Evolutionary conservation across 2,329 filamentous ascomycete species (phyloP).

Genomic region (Nigrospora osmanthi): DNA sequence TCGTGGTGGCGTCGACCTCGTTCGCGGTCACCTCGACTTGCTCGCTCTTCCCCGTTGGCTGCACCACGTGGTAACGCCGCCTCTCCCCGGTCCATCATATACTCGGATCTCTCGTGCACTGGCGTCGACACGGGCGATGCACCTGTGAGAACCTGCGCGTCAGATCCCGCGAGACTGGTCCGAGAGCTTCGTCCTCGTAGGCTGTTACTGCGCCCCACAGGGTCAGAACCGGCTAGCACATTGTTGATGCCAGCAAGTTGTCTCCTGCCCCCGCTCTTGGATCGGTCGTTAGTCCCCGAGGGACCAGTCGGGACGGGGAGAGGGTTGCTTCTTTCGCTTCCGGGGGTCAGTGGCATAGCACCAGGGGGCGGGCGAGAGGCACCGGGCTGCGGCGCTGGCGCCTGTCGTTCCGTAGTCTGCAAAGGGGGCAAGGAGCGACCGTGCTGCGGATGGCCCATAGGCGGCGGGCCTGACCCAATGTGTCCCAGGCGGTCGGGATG

Average conservation of each 20-base stretch:
- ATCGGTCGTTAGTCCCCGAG: slow-evolving; percentile 21
- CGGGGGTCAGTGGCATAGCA: slow-evolving; percentile 9
- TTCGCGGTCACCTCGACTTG: slow-evolving; percentile 24
- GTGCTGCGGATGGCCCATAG: slow-evolving; percentile 14
- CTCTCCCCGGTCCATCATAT: slow-evolving; percentile 26
- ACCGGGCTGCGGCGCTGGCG: slow-evolving; percentile 14
- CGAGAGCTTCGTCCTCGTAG: slow-evolving; percentile 28
- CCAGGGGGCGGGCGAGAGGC: slow-evolving; percentile 16
- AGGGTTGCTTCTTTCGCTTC: slow-evolving; percentile 15
- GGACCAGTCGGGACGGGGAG: slow-evolving; percentile 24
- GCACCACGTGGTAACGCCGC: slow-evolving; percentile 19
- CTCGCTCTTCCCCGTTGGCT: slow-evolving; percentile 21
- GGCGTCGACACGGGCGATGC: slow-evolving; percentile 43
- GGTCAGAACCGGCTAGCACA: slow-evolving; percentile 43
- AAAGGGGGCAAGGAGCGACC: slow-evolving; percentile 19
- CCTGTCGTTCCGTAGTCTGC: slow-evolving; percentile 22
- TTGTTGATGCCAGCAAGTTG: slow-evolving; percentile 54
- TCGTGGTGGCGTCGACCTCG: slow-evolving; percentile 33
- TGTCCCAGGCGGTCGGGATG: slow-evolving; percentile 36
- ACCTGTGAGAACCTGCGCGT: slow-evolving; percentile 48
- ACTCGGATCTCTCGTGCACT: slow-evolving; percentile 38
- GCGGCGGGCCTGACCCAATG: slow-evolving; percentile 17
- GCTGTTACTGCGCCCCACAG: slow-evolving; percentile 28
- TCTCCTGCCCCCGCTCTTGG: slow-evolving; percentile 34
- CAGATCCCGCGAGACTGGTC: slow-evolving; percentile 41